Percentiles rank a stretch among this genome's conserved stretches.
Conservation (phyloP, 805 yeast species). For the Starmerella potacharoeniae region DNA sequence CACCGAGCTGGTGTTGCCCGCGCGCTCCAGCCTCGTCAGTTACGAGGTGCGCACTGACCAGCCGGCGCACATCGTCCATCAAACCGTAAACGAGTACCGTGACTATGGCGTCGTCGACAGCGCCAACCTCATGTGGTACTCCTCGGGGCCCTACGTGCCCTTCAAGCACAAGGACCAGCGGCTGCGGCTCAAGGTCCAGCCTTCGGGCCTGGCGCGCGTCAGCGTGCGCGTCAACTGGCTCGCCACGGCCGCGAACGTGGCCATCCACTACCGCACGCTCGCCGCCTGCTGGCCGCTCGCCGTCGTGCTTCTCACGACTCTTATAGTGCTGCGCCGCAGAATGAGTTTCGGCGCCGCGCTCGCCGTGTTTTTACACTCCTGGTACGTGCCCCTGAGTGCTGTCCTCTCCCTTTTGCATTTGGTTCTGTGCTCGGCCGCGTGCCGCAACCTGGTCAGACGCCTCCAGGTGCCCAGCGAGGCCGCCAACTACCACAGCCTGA, state of each 20-base stretch:
- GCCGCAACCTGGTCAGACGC: slow-evolving; percentile 17
- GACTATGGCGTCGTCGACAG: slow-evolving; percentile 13
- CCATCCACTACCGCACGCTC: slow-evolving; percentile 66
- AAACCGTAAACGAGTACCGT: slow-evolving; percentile 19
- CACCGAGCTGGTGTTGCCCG: slow-evolving; percentile 16
- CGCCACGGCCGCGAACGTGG: slow-evolving; percentile 54
- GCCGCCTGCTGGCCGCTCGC: slow-evolving; percentile 42
- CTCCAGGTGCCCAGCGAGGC: slow-evolving; percentile 26
- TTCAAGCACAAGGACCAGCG: slow-evolving; percentile 2
- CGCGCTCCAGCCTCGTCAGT: slow-evolving; percentile 19
- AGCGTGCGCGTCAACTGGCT: slow-evolving; percentile 37
- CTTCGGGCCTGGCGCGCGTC: background rate
- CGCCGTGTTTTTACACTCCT: background rate
- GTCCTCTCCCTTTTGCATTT: slow-evolving; percentile 25
- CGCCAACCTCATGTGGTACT: slow-evolving; percentile 21
- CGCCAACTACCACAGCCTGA: slow-evolving; percentile 21
- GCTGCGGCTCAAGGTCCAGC: background rate
- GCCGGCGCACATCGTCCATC: slow-evolving; percentile 15
- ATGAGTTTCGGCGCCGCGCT: slow-evolving; percentile 30
- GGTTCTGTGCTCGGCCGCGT: slow-evolving; percentile 22
- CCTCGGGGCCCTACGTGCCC: slow-evolving; percentile 23
- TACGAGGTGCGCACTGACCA: slow-evolving; percentile 6
- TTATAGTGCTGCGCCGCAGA: background rate
- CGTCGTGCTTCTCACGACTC: slow-evolving; percentile 26
- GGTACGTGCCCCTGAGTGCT: slow-evolving; percentile 15